phyloP scores from a whole-genome alignment of 2,329 filamentous ascomycete species.

The Aspergillus awamori region DNA sequence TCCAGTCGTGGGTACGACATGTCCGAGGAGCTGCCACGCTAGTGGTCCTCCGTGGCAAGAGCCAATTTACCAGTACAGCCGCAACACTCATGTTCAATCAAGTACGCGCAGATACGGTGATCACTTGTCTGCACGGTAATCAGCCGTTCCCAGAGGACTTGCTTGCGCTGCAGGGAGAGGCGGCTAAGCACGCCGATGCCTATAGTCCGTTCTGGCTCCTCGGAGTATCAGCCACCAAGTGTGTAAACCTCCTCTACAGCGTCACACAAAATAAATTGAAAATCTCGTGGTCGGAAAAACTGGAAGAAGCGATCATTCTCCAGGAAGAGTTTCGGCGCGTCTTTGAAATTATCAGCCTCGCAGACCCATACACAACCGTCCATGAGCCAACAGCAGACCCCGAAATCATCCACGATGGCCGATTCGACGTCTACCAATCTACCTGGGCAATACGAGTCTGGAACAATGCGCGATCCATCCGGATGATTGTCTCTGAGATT shows the following conservation, averaged over 20 bases:
- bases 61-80: constrained; percentile 22
- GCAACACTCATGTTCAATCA: constrained; percentile 30
- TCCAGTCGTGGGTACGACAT: constrained; percentile 28
- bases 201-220: constrained; percentile 21
- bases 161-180: constrained; percentile 24
- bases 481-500: constrained; percentile 26
- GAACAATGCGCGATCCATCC: constrained; percentile 25
- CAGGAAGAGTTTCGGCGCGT: constrained; percentile 12
- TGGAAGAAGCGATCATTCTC: constrained; percentile 19
- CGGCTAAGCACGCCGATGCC: constrained; percentile 17
- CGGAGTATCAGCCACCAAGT: constrained; percentile 20
- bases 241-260: constrained; percentile 16
- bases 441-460: constrained; percentile 26
- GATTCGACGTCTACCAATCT: constrained; percentile 19
- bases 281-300: constrained; percentile 10
- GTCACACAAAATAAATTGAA: constrained; percentile 8
- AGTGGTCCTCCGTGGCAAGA: constrained; percentile 26
- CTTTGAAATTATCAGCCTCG: neutral
- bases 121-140: constrained; percentile 20
- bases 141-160: constrained; percentile 24
- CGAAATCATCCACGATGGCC: constrained; percentile 17
- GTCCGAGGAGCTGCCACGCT: constrained; percentile 30
- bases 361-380: constrained; percentile 20
- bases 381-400: neutral
- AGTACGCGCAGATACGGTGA: constrained; percentile 27